phyloP scores from a whole-genome alignment of 495 filamentous ascomycete genomes.

The Hypoxylon fragiforme region DNA sequence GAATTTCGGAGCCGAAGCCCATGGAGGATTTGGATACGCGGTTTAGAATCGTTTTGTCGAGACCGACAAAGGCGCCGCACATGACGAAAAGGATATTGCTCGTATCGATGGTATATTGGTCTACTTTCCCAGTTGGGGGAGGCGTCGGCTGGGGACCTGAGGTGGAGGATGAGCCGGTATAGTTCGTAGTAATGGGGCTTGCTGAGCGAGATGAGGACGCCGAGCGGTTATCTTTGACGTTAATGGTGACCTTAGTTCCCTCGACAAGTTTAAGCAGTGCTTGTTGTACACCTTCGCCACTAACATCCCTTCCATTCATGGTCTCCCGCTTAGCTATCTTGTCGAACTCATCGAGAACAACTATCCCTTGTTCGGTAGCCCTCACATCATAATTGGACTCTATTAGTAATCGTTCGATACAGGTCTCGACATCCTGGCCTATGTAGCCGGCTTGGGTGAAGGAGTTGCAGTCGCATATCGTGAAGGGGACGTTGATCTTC shows the following conservation, averaged over 20 bases:
- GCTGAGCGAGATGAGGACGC: conserved; percentile 49
- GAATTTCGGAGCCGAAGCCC: conserved; percentile 85
- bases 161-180: conserved; percentile 40
- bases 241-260: conserved; percentile 87
- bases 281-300: conserved; percentile 94
- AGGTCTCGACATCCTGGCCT: conserved; percentile 92
- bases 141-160: conserved; percentile 35
- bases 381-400: conserved; percentile 89
- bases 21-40: conserved; percentile 86
- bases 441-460: conserved; percentile 98
- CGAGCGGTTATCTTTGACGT: conserved; percentile 77
- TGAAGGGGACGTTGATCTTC: conserved; percentile 87
- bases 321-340: conserved; percentile 75
- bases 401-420: conserved; percentile 84
- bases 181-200: conserved; percentile 44
- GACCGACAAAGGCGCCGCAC: conserved; percentile 90
- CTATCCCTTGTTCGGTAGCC: conserved; percentile 86
- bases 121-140: conserved; percentile 64
- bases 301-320: conserved; percentile 71
- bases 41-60: conserved; percentile 85
- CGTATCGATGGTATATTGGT: conserved; percentile 88
- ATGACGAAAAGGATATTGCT: conserved; percentile 97
- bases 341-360: conserved; percentile 95
- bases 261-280: conserved; percentile 94
- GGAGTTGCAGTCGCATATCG: conserved; percentile 95